Base-by-base conservation (phyloP, 2,329 filamentous ascomycete species). In the Rhynchosporium secalis region DNA sequence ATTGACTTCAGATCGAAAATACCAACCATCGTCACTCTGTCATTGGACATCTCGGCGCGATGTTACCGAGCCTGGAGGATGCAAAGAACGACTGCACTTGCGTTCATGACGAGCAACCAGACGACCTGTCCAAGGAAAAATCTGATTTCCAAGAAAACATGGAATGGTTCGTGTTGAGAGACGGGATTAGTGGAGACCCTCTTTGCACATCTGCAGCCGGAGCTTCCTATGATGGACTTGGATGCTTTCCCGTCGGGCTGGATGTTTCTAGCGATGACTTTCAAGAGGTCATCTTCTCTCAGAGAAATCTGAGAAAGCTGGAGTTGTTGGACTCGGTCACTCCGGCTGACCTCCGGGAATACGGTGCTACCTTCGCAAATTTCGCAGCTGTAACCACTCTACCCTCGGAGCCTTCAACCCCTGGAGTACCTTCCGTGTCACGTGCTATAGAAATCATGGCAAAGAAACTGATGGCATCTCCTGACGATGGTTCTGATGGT, bases 171-270 rank as follows among this genome's bases (percentile, higher is more conserved):
- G 45, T 47, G 8, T 33, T 43, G 15, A 38, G 33, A 41, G 51
- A 38, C 9, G 45, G 54, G 13, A 20, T 49, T 12, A 57, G 13
- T 26, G 40, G 49, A 13, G 57, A 63, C n/a, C 56, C 56, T 9
- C 40, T 63, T 2, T 26, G 36, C 41, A 46, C 74, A 13, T 77
- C 78, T 2, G 68, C 72, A 54, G 64, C 67, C 6, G 77, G 77
- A 2, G 63, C 72, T n/a, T 72, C 74, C 12, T 78, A 76, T 60
- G 75, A 73, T 41, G 65, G 70, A 9, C 71, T 80, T 41, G 79
- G 79, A 28, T 81, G 79, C 62, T 81, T 80, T 60, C 79, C 79
- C 28, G 66, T 81, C 1, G 79, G 80, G 1, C 75, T 78, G 3
- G 75, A 80, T 41, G 72, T 75, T 4, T 72, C 76, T 0, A 63